Percentiles rank a stretch among this genome's conserved stretches.
Conservation (phyloP, 1,139 yeast genomes). For the Candida tunisiensis region DNA sequence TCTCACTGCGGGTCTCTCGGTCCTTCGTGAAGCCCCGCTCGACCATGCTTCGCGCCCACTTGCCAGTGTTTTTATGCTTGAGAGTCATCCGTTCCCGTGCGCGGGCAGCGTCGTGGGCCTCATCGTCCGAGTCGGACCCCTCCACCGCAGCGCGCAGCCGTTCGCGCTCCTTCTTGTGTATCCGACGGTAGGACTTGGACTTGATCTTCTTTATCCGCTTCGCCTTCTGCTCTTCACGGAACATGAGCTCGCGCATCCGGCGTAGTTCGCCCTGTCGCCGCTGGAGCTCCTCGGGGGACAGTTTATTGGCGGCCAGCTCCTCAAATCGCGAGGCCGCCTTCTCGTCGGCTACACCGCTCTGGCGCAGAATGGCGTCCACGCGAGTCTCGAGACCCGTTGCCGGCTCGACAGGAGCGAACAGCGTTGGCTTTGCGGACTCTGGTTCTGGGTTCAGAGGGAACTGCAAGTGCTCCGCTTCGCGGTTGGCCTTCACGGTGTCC, state of each 20-base stretch:
- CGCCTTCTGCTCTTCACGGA: conserved; percentile 83
- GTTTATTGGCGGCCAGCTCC: conserved; percentile 56
- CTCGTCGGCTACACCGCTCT: conserved; percentile 58
- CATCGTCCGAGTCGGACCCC: conserved; percentile 29
- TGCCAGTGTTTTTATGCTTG: conserved; percentile 73
- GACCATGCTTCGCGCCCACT: conserved; percentile 87
- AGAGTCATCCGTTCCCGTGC: conserved; percentile 88
- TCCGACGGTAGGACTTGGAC: conserved; percentile 75
- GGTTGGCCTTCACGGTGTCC: conserved; percentile 60
- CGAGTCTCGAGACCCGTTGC: conserved; percentile 51
- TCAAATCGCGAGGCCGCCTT: conserved; percentile 70
- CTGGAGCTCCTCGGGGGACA: conserved; percentile 65
- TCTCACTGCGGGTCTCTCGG: conserved; percentile 63
- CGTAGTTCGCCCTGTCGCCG: conserved; percentile 72
- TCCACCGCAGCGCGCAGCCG: conserved; percentile 57
- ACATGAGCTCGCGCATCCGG: conserved; percentile 89
- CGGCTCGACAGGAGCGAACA: conserved; percentile 33
- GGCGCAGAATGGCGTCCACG: conserved; percentile 41
- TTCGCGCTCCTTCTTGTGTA: conserved; percentile 70
- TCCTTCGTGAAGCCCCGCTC: conserved; percentile 85
- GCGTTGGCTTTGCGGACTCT: conserved; percentile 27
- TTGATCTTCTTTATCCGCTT: conserved; percentile 86
- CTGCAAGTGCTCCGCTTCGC: conserved; percentile 70
- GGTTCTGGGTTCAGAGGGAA: conserved; percentile 48
- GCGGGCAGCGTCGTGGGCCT: conserved; percentile 40